phyloP scores from a whole-genome alignment of 306 rosid genomes.

The Vigna mungo region DNA sequence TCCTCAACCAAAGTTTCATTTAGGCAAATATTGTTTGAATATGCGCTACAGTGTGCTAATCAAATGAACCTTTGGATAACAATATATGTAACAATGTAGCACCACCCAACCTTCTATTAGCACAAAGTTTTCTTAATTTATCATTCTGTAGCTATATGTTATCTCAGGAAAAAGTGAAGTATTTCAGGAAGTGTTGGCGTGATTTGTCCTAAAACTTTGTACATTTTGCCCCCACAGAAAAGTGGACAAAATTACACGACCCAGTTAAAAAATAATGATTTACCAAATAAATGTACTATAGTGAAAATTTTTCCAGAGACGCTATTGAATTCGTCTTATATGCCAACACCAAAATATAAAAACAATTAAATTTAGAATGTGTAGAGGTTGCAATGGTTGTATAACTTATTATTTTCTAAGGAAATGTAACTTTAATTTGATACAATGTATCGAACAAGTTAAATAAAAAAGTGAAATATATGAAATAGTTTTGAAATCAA shows the following conservation, averaged over 20 bases:
- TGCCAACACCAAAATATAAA: too few species aligned
- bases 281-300: too few species aligned
- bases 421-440: too few species aligned
- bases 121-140: background rate
- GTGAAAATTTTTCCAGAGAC: too few species aligned
- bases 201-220: background rate
- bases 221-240: slow-evolving; percentile 3
- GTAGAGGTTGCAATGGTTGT: too few species aligned
- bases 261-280: too few species aligned
- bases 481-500: too few species aligned
- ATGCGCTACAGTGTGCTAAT: slow-evolving; percentile 33
- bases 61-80: slow-evolving; percentile 1
- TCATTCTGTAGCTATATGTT: background rate
- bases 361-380: too few species aligned
- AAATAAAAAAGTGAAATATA: too few species aligned
- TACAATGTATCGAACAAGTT: too few species aligned
- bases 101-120: background rate
- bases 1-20: slow-evolving; percentile 9
- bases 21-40: slow-evolving; percentile 25
- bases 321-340: too few species aligned
- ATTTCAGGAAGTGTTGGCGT: background rate
- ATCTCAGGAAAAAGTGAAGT: background rate
- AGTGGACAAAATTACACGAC: background rate
- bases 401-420: too few species aligned
- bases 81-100: background rate